Base-by-base conservation (phyloP, 345 rosid genomes). In the Acer saccharum region DNA sequence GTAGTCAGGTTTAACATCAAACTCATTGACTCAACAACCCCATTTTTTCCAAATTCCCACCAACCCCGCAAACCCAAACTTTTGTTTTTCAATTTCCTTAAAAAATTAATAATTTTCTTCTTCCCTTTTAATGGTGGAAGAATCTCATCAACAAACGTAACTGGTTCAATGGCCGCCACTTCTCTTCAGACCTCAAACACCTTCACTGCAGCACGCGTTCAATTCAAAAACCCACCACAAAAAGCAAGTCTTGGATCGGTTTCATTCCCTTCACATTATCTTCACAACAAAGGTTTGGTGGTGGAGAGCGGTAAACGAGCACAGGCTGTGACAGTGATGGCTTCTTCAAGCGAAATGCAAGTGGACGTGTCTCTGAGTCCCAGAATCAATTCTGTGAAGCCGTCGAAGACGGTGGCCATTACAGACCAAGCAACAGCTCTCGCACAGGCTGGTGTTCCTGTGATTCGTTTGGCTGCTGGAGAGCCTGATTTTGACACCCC, bases 401-500 rank as follows among this genome's bases (percentile, higher is more conserved):
- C 98, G 18, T 96, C 98, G 1, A 96, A 94, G 83, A 96, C 99
- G 0, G 93, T 96, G 81, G 98, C 92, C 69, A 90, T 96, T 76
- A 90, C 92, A 65, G 98, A 96, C 79, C 97, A 91, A 71, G 98
- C 98, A 3, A 85, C 95, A n/a, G 95, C 98, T 64, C 98, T 96
- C 83, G 88, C 73, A 9, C 92, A 91, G 82, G 92, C 98, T 20
- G 99, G 99, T 69, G 86, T 92, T 20, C 98, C 98, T 3, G 89
- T 96, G 58, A 90, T 96, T 75, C 85, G 94, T 13, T 86, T 96
- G 85, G 99, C 99, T 71, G 99, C 98, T 39, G 99, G 99, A 66
- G 99, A 96, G 75, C 98, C 99, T 10, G 99, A 96, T 89, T 96
- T 94, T 64, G 97, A 94, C 72, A 96, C 99, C 1, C 98, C 99